phyloP scores from a whole-genome alignment of 306 rosid genomes.

The Pterocarpus santalinus region DNA sequence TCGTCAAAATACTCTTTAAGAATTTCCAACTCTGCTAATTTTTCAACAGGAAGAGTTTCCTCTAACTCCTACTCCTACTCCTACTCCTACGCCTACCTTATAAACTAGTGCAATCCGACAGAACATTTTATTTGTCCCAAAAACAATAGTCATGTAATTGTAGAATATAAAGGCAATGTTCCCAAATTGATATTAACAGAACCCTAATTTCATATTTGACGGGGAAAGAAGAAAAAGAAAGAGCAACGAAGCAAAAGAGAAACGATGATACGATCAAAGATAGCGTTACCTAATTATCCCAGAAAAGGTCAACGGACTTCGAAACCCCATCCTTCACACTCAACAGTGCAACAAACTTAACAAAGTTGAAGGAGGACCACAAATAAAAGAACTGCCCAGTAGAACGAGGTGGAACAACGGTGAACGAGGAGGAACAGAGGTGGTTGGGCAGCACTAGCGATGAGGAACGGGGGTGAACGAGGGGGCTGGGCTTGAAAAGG shows the following conservation, averaged over 20 bases:
- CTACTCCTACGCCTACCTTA: background rate
- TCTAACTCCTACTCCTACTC: background rate
- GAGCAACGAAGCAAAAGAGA: background rate
- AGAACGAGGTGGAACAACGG: too few relatives aligned
- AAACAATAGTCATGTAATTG: too few relatives aligned
- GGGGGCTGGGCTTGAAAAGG: too few relatives aligned
- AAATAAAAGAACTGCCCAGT: too few relatives aligned
- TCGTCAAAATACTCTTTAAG: background rate
- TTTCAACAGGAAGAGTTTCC: background rate
- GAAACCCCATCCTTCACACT: conserved; percentile 56
- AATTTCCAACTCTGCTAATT: background rate
- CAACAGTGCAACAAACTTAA: background rate
- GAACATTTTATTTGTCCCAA: background rate
- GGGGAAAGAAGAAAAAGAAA: too few relatives aligned
- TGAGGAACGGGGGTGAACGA: too few relatives aligned
- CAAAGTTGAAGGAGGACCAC: too few relatives aligned
- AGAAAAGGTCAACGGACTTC: conserved; percentile 71
- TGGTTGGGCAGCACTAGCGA: too few relatives aligned
- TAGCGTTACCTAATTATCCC: conserved; percentile 63
- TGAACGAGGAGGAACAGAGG: too few relatives aligned
- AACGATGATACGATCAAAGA: background rate
- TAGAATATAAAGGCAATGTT: background rate
- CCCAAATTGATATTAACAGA: background rate
- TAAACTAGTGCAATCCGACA: background rate
- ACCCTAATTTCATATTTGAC: conserved; percentile 20